Evolutionary conservation across 106 monocot genomes (phyloP).

Genomic region (Platanthera guangdongensis): DNA sequence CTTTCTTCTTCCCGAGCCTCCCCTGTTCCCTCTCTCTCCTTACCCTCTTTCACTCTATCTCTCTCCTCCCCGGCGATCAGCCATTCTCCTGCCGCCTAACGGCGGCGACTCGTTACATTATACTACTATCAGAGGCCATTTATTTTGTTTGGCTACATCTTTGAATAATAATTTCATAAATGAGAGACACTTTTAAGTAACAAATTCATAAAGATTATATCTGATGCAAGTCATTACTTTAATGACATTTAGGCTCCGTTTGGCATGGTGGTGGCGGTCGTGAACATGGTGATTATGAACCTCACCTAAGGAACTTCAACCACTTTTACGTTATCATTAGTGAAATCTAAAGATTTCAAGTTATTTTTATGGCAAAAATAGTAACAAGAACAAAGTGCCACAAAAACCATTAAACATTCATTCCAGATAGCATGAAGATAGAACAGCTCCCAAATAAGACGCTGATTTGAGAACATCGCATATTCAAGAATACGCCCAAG

Average conservation of each 20-base stretch:
- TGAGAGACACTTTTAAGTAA: not conserved
- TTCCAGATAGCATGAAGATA: not conserved
- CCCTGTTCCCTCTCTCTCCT: too few relatives aligned
- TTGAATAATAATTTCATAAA: not conserved
- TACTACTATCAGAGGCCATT: not conserved
- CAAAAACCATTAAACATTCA: not conserved
- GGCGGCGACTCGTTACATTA: too few relatives aligned
- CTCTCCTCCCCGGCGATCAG: too few relatives aligned
- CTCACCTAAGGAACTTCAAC: too few relatives aligned
- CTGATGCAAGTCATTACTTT: too few relatives aligned
- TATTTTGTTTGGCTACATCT: not conserved
- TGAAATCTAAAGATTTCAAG: not conserved
- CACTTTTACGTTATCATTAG: not conserved
- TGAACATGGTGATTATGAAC: too few relatives aligned
- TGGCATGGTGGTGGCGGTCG: too few relatives aligned
- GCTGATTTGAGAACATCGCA: not conserved
- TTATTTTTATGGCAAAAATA: not conserved
- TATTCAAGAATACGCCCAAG: not conserved
- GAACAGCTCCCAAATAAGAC: too few relatives aligned
- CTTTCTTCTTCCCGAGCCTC: too few relatives aligned
- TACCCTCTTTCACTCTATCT: too few relatives aligned
- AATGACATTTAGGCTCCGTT: not conserved
- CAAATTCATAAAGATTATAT: not conserved
- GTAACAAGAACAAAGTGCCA: not conserved
- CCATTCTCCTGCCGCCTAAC: too few relatives aligned